Evolutionary conservation across 129 eudicot species (phyloP), one percentile per base, ranked within the genome.

Genomic region (Flaveria trinervia): DNA sequence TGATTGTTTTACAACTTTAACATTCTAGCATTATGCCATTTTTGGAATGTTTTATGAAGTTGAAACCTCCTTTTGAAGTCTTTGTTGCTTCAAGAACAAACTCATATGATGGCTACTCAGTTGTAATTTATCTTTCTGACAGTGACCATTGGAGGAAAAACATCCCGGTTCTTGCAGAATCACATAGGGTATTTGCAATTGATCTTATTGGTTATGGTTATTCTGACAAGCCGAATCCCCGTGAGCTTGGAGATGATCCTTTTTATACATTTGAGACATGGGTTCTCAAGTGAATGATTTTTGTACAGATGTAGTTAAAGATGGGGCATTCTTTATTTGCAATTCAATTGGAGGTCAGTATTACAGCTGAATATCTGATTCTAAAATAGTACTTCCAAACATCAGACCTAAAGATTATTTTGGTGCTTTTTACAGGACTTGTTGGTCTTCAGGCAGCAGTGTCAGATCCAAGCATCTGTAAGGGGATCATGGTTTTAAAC

Each of bases 111-210:
- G 23, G 66, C 61, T 71, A 44, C 62, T 16, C 18, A 49, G 16
- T 46, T 68, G 28, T 55, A 17, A 57, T n/a, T 77, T 56, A 54
- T 48, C 48, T n/a, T 70, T 65, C 74, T 17, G 39, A 62, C 88
- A 93, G 98, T 83, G 98, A 91, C 60, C 98, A 94, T 70, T 94
- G 98, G 98, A 85, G 97, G 89, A 94, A 94, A 85, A 94, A 91
- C 76, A 68, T 89, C 33, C 89, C 96, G 25, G 87, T 86, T 81
- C 96, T 94, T 65, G 97, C 92, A 68, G 72, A 83, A 76, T 84
- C 90, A 33, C 93, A 91, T 62, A 86, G 96, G 78, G 98, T 94
- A 20, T 94, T 70, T 71, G 78, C 97, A 69, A 89, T 94, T 28
- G 98, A 94, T 83, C 97, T 94, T 50, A 87, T 94, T 80, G 98